phyloP scores from a whole-genome alignment of 306 rosid species.

The Vigna nakashimae region DNA sequence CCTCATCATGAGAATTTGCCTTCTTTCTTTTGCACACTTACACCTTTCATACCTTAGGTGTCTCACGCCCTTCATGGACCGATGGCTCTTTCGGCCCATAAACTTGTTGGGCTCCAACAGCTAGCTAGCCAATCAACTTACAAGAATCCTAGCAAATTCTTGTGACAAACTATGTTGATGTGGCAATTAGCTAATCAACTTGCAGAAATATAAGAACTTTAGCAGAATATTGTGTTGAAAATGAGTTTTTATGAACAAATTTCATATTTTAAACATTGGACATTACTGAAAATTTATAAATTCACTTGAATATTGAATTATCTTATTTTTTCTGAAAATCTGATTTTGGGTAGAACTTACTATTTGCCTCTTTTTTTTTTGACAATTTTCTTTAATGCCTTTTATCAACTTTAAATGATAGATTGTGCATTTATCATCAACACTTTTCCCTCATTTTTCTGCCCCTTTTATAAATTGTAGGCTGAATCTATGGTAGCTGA shows the following conservation, averaged over 20 bases:
- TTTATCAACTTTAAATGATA: conserved; percentile 32
- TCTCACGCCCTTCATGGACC: no score
- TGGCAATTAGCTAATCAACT: no score
- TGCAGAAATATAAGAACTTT: no score
- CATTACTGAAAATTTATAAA: conserved; percentile 8
- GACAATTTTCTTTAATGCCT: background rate
- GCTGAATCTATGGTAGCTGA: conserved; percentile 99
- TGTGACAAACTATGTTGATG: no score
- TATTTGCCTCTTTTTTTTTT: conserved; percentile 34
- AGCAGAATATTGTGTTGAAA: conserved; percentile 32
- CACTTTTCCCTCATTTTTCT: conserved; percentile 17
- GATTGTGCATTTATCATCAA: conserved; percentile 31
- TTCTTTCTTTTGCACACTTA: no score
- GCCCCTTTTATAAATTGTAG: conserved; percentile 50
- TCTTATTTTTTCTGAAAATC: conserved; percentile 14
- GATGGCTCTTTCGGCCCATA: no score
- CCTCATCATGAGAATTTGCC: no score
- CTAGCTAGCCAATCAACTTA: no score
- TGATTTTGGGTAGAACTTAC: conserved; percentile 19
- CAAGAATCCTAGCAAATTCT: no score
- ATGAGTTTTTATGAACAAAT: conserved; percentile 21
- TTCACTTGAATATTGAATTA: conserved; percentile 23
- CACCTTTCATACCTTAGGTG: no score
- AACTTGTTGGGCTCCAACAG: no score
- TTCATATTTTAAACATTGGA: conserved; percentile 6